Base-by-base conservation (phyloP, 371 early-diverging fungal genomes). In the Nematocida sp. region DNA sequence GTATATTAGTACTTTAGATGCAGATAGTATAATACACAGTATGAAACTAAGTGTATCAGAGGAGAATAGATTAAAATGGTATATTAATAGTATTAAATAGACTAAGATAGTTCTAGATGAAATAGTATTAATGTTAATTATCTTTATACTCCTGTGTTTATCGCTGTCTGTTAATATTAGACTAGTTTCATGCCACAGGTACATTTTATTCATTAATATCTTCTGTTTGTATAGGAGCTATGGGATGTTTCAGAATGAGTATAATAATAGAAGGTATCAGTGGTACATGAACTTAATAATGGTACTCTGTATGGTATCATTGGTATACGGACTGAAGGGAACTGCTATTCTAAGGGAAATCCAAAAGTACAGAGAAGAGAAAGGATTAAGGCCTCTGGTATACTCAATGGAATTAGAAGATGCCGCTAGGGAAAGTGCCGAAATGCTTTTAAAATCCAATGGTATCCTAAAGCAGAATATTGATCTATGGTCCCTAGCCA, bases 301-400 rank as follows among this genome's bases (percentile, higher is more conserved):
- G 43, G 4, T 66, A 15, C 23, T 67, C 51, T 3, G 47, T 35
- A 21, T 34, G 43, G 23, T 19, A 23, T 31, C 52, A n/a, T 46
- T 60, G 15, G 65, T 5, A 17, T 17, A 25, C 19, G 37, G 57
- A 25, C 15, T 49, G 2, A 61, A 66, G 38, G 47, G 49, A 29
- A 17, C 32, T 4, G 37, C 76, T 21, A 78, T 82, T 63, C 49
- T 78, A 9, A 49, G 75, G 19, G 46, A 66, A 13, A 79, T 75
- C n/a, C 80, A 83, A 60, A 62, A 66, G n/a, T 78, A 65, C 51
- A 70, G 83, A 55, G 65, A 40, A 40, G 53, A 65, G 21, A 48
- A 75, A 27, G 70, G 63, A 34, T 27, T 80, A 34, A 35, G 65
- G 19, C 63, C 43, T 3, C 53, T 83, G 15, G 53, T 53, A 25